A percentile compares a stretch with the other conserved stretches of the same genome.
Evolutionary conservation across 2,329 filamentous ascomycete species (phyloP).

Genomic region (Epichloe brachyelytri): DNA sequence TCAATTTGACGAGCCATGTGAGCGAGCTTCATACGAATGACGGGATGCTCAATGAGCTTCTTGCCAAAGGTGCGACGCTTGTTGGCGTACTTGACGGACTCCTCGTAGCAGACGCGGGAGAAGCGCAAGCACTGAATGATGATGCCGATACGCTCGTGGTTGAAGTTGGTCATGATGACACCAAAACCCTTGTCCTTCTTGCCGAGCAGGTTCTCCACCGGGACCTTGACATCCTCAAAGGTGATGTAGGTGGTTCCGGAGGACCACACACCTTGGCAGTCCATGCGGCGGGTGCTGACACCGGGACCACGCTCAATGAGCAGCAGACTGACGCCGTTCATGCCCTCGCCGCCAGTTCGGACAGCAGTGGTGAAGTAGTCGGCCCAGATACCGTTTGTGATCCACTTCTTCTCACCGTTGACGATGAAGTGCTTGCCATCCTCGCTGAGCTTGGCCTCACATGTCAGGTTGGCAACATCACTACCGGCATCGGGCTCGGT

Average conservation of each 20-base stretch:
- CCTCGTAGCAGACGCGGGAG: constrained; percentile 92
- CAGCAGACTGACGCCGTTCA: constrained; percentile 84
- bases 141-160: constrained; percentile 97
- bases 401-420: constrained; percentile 99
- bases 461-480: constrained; percentile 90
- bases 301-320: constrained; percentile 86
- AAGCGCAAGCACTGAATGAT: constrained; percentile 96
- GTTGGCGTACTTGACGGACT: constrained; percentile 91
- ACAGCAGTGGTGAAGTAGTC: constrained; percentile 98
- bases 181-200: constrained; percentile 98
- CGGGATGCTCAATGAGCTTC: constrained; percentile 89
- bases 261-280: constrained; percentile 95
- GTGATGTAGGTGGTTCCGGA: constrained; percentile 94
- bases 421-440: constrained; percentile 99
- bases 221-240: constrained; percentile 98
- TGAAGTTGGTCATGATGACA: constrained; percentile 99
- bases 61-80: constrained; percentile 96
- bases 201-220: constrained; percentile 95
- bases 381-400: constrained; percentile 92
- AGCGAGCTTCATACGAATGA: constrained; percentile 93
- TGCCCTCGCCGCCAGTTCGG: constrained; percentile 74
- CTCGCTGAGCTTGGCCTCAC: constrained; percentile 86
- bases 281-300: constrained; percentile 89
- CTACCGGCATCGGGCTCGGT: constrained; percentile 92
- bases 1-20: constrained; percentile 98